phyloP scores from a whole-genome alignment of 495 filamentous ascomycete species.

The Penicillium samsonianum region DNA sequence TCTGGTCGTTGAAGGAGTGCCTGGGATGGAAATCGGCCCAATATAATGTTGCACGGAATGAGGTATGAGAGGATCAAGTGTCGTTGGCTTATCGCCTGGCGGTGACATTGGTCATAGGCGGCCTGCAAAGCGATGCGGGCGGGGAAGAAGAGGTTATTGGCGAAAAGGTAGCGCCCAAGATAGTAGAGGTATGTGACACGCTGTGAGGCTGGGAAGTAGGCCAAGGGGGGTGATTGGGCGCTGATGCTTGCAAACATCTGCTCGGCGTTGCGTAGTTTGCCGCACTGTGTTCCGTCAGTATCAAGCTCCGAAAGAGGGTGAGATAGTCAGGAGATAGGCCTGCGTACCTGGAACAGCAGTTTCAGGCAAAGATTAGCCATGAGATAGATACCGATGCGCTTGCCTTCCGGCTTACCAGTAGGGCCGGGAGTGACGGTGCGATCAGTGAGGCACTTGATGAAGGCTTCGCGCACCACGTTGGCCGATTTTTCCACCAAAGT shows the following conservation, averaged over 20 bases:
- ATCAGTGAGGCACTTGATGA: conserved; percentile 87
- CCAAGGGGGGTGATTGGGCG: conserved; percentile 74
- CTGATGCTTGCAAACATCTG: conserved; percentile 90
- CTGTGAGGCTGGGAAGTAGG: conserved; percentile 81
- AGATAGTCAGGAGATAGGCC: background rate
- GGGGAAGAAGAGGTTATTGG: conserved; percentile 74
- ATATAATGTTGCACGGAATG: conserved; percentile 76
- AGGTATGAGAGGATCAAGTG: conserved; percentile 81
- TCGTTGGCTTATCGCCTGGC: conserved; percentile 66
- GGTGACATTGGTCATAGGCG: conserved; percentile 78
- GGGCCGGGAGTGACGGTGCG: conserved; percentile 61
- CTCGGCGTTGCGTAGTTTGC: conserved; percentile 64
- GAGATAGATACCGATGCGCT: conserved; percentile 82
- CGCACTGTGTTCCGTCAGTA: conserved; percentile 37
- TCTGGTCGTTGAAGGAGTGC: conserved; percentile 69
- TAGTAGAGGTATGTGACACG: conserved; percentile 93
- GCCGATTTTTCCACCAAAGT: conserved; percentile 82
- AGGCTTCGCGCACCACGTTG: conserved; percentile 84
- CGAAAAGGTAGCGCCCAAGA: conserved; percentile 84
- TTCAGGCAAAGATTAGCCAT: conserved; percentile 91
- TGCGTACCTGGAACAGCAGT: conserved; percentile 74
- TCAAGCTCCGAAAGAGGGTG: background rate
- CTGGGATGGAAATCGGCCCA: conserved; percentile 78
- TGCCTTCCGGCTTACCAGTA: conserved; percentile 67
- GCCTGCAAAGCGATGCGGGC: conserved; percentile 72